Evolutionary conservation across 2,329 filamentous ascomycete species (phyloP).

Genomic region (Mollisiaceae sp.): DNA sequence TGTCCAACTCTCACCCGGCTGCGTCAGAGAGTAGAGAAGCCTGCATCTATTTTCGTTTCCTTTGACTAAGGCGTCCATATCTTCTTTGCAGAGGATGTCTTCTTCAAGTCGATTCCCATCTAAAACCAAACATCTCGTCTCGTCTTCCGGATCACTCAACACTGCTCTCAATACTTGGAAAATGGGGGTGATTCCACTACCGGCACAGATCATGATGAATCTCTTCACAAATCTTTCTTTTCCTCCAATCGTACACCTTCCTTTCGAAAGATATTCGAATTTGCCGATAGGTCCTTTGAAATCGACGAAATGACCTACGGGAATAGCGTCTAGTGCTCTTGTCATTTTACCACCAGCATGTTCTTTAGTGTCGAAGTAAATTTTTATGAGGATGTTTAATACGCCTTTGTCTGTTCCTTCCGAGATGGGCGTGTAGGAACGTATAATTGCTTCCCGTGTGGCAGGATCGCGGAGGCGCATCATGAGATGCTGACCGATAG

Average conservation of each 20-base stretch:
- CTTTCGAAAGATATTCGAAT: conserved; percentile 77
- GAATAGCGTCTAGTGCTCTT: conserved; percentile 73
- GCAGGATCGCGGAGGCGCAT: conserved; percentile 77
- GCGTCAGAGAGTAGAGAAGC: conserved; percentile 72
- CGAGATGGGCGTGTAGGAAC: conserved; percentile 86
- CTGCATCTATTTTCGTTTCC: conserved; percentile 62
- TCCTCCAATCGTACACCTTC: conserved; percentile 65
- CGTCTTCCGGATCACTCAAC: conserved; percentile 65
- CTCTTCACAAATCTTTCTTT: conserved; percentile 61
- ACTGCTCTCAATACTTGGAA: conserved; percentile 82
- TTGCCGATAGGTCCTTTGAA: conserved; percentile 90
- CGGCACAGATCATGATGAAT: conserved; percentile 87
- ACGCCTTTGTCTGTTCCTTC: conserved; percentile 63
- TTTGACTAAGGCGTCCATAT: conserved; percentile 68
- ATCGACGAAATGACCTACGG: conserved; percentile 74
- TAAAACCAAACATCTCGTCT: conserved; percentile 73
- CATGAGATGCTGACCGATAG: conserved; percentile 86
- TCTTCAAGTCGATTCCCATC: conserved; percentile 78
- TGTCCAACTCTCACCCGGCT: conserved; percentile 67
- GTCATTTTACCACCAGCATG: conserved; percentile 80
- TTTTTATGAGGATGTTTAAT: conserved; percentile 80
- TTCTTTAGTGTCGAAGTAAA: conserved; percentile 69
- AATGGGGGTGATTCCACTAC: conserved; percentile 91
- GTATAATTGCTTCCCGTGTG: conserved; percentile 74
- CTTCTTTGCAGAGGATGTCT: conserved; percentile 80